Conservation (phyloP, 805 yeast species). For the Candida khao-thaluensis region DNA sequence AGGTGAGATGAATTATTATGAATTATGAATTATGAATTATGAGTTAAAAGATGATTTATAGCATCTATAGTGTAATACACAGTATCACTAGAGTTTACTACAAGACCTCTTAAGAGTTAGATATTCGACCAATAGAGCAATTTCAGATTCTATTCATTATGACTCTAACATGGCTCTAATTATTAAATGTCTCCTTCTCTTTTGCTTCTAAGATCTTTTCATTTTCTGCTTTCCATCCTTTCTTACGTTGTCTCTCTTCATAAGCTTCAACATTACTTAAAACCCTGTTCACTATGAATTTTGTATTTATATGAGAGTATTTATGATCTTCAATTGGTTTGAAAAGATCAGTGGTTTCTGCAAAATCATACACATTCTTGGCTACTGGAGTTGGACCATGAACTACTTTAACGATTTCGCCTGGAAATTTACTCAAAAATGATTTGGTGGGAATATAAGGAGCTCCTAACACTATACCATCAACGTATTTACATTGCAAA, state of each 20-base stretch:
- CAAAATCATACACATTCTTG: constrained; percentile 36
- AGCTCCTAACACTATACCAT: constrained; percentile 71
- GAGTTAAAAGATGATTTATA: no score
- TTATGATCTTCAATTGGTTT: constrained; percentile 51
- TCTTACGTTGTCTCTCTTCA: constrained; percentile 82
- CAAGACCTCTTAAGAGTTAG: no score
- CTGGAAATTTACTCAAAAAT: constrained; percentile 43
- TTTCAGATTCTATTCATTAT: no score
- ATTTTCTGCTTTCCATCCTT: constrained; percentile 73
- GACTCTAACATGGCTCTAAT: no score
- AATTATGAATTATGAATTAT: no score
- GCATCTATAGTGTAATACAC: no score
- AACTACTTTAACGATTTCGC: constrained; percentile 40
- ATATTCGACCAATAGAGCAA: no score
- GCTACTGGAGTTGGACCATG: constrained; percentile 58
- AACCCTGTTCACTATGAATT: constrained; percentile 74
- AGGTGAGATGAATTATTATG: no score
- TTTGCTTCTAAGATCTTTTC: constrained; percentile 29
- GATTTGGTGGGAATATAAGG: constrained; percentile 49
- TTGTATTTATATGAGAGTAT: constrained; percentile 64
- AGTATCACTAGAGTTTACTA: no score
- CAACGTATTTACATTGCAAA: constrained; percentile 82
- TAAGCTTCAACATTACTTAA: constrained; percentile 64
- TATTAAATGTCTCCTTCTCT: no score
- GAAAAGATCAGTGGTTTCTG: constrained; percentile 32